These are phyloP conservation scores for Boletellus sp. DNA, from an alignment of 768 basidiomycete genomes.

Conservation along the genomic window DNA sequence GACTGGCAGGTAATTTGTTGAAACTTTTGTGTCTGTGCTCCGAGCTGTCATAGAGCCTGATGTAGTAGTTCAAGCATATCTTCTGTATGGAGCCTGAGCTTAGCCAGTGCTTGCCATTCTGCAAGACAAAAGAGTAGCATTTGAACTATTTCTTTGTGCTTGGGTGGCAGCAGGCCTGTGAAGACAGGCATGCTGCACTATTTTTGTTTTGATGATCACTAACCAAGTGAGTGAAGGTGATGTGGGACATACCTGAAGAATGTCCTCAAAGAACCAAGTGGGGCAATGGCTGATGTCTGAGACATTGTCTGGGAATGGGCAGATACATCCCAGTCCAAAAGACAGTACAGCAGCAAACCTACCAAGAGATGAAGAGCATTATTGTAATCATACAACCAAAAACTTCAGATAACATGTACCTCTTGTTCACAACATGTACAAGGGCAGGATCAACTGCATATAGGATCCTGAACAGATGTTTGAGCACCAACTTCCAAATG, in stretches of 20 bases:
- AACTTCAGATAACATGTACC: background rate
- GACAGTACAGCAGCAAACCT: background rate
- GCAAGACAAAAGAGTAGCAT: background rate
- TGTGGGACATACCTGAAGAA: background rate
- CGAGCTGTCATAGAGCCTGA: no score
- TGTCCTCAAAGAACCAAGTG: background rate
- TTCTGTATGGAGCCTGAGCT: background rate
- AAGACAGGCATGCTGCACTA: background rate
- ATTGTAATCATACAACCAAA: no score
- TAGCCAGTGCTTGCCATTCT: conserved; percentile 1
- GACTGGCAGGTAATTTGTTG: background rate
- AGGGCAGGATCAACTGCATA: background rate
- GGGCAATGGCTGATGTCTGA: background rate
- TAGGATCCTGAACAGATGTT: background rate
- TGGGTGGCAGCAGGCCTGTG: background rate
- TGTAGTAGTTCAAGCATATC: background rate
- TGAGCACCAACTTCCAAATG: background rate
- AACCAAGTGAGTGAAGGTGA: no score
- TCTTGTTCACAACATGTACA: background rate
- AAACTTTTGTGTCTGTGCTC: background rate
- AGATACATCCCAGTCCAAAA: background rate
- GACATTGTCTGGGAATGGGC: background rate
- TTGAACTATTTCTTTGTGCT: background rate
- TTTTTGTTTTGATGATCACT: no score
- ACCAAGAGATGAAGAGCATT: no score